Evolutionary conservation across 2,329 filamentous ascomycete species (phyloP).

Genomic region (Trichoderma harzianum): DNA sequence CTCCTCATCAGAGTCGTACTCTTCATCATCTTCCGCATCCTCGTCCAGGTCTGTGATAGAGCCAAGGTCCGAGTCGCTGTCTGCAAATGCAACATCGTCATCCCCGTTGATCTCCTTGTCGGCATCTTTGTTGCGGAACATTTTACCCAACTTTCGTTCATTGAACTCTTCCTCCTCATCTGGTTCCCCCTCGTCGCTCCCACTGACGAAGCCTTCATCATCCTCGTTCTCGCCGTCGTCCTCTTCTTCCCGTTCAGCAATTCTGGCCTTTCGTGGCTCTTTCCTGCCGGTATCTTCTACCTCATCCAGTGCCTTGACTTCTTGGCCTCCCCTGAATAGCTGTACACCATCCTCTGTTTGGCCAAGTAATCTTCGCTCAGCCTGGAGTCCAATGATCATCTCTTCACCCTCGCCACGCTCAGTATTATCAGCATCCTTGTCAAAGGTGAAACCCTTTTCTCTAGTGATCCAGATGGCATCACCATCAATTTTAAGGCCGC

Average conservation of each 20-base stretch:
- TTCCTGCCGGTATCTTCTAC: conserved; percentile 59
- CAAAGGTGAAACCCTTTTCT: conserved; percentile 72
- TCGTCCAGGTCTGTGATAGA: conserved; percentile 64
- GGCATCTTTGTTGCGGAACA: conserved; percentile 50
- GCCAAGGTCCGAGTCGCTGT: conserved; percentile 94
- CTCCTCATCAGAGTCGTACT: conserved; percentile 61
- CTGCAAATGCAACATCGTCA: conserved; percentile 83
- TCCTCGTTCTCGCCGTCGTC: conserved; percentile 58
- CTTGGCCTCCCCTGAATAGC: conserved; percentile 75
- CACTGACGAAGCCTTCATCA: conserved; percentile 53
- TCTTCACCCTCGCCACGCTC: conserved; percentile 93
- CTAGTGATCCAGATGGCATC: conserved; percentile 88
- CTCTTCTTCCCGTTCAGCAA: conserved; percentile 58
- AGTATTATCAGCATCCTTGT: conserved; percentile 60
- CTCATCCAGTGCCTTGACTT: conserved; percentile 56
- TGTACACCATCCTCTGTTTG: conserved; percentile 78
- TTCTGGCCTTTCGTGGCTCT: conserved; percentile 53
- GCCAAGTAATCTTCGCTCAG: conserved; percentile 76
- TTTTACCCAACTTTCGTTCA: conserved; percentile 57
- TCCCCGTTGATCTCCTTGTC: conserved; percentile 50
- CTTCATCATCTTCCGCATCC: conserved; percentile 47
- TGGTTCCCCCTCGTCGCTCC: conserved; percentile 49
- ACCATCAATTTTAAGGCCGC: conserved; percentile 91
- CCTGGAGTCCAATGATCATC: conserved; percentile 85
- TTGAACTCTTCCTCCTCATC: conserved; percentile 56